These are phyloP conservation scores for Candida pseudofarinosa DNA, from an alignment of 805 yeast genomes.

Conservation along the genomic window DNA sequence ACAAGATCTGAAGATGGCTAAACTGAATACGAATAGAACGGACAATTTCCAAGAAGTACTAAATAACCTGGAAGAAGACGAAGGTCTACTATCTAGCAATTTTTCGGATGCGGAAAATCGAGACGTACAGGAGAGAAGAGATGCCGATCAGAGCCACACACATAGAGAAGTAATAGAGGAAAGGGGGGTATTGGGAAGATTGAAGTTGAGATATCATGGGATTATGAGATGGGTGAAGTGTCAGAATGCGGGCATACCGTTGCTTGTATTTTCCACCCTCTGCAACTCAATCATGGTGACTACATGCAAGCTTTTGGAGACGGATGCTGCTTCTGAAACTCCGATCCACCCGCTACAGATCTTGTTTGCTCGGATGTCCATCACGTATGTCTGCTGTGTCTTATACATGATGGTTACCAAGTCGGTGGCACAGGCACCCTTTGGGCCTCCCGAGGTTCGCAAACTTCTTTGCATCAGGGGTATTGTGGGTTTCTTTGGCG, in stretches of 20 bases:
- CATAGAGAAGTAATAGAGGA: background rate
- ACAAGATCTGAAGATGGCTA: no score
- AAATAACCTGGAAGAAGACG: background rate
- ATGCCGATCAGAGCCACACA: background rate
- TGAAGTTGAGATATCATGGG: background rate
- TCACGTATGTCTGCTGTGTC: slow-evolving; percentile 61
- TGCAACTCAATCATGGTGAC: slow-evolving; percentile 76
- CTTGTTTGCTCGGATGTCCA: slow-evolving; percentile 68
- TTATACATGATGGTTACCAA: slow-evolving; percentile 49
- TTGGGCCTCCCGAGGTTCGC: slow-evolving; percentile 64
- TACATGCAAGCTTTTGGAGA: slow-evolving; percentile 68
- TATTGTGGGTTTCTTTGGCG: slow-evolving; percentile 71
- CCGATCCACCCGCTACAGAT: slow-evolving; percentile 79
- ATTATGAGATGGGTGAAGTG: background rate
- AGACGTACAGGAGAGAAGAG: background rate
- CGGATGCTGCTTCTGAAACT: slow-evolving; percentile 52
- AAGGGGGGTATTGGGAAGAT: background rate
- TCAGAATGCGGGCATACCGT: slow-evolving; percentile 52
- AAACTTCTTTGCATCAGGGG: slow-evolving; percentile 59
- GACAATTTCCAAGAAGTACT: background rate
- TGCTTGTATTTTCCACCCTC: slow-evolving; percentile 60
- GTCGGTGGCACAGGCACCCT: slow-evolving; percentile 55
- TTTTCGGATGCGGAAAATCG: background rate
- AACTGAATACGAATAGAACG: no score
- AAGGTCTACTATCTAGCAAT: background rate